A percentile compares a stretch with the other conserved stretches of the same genome.
These are phyloP conservation scores for Calonectria pseudoreteaudii DNA, from an alignment of 2,329 filamentous ascomycete species.

Conservation along the genomic window DNA sequence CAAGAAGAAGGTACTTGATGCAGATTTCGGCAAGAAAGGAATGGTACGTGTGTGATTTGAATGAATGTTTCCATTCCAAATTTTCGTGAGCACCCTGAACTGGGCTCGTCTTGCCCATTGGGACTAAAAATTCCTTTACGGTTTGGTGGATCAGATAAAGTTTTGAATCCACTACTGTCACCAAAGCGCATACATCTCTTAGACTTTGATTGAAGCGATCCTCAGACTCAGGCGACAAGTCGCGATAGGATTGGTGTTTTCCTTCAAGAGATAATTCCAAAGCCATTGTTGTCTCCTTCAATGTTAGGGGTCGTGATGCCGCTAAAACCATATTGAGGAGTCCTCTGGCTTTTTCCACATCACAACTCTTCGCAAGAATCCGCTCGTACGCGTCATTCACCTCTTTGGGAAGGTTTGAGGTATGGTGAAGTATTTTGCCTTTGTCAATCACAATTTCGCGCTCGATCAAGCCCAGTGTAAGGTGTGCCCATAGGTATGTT, in stretches of 20 bases:
- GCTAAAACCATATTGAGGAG: neutral
- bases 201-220: neutral
- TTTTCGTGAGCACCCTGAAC: neutral
- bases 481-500: constrained; percentile 1
- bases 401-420: neutral
- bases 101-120: too few species aligned
- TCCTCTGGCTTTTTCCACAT: neutral
- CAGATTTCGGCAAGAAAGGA: neutral
- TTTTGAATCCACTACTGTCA: neutral
- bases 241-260: neutral
- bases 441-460: neutral
- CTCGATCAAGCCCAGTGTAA: neutral
- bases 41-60: neutral
- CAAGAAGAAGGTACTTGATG: neutral
- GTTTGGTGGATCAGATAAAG: neutral
- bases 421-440: neutral
- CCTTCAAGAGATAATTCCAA: constrained; percentile 13
- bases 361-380: neutral
- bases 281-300: neutral
- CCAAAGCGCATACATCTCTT: neutral
- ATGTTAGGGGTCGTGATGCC: neutral
- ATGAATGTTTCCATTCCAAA: neutral
- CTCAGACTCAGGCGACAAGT: neutral
- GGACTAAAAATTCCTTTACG: neutral
- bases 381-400: neutral